Evolutionary conservation across 2,329 filamentous ascomycete genomes (phyloP).

Genomic region (Aspergillus unguis): DNA sequence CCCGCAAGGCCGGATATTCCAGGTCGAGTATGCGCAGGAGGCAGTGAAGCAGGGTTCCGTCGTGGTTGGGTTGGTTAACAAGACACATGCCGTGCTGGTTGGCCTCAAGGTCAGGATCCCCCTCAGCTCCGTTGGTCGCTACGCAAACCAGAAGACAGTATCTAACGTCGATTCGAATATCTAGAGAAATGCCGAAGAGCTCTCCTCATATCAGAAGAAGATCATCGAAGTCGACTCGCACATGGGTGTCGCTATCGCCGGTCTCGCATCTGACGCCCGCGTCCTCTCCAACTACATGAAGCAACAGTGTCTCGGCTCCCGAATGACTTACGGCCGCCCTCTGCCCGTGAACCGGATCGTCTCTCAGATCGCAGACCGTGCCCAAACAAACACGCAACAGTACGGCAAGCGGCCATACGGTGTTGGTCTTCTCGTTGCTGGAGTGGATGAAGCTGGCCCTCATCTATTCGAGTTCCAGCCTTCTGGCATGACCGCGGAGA

Average conservation of each 20-base stretch:
- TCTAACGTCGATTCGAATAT: slow-evolving; percentile 8
- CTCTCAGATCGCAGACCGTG: slow-evolving; percentile 88
- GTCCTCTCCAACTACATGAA: slow-evolving; percentile 99
- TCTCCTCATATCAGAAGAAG: slow-evolving; percentile 99
- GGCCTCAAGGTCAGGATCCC: slow-evolving; percentile 75
- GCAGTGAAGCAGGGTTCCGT: slow-evolving; percentile 99
- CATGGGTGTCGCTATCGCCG: slow-evolving; percentile 90
- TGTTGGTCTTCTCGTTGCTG: slow-evolving; percentile 86
- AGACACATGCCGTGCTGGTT: slow-evolving; percentile 93
- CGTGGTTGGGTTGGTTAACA: slow-evolving; percentile 94
- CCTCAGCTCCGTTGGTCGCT: not conserved
- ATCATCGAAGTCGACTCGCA: slow-evolving; percentile 95
- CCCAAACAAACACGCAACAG: slow-evolving; percentile 95
- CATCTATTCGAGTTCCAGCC: slow-evolving; percentile 99
- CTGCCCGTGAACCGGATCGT: slow-evolving; percentile 89
- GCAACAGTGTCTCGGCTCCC: slow-evolving; percentile 93
- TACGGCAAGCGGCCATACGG: slow-evolving; percentile 96
- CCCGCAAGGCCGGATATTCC: slow-evolving; percentile 98
- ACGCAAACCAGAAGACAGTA: not conserved
- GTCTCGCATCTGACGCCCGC: slow-evolving; percentile 93
- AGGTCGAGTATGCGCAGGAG: slow-evolving; percentile 98
- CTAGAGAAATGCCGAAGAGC: slow-evolving; percentile 96
- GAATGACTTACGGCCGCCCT: slow-evolving; percentile 90
- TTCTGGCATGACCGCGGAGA: slow-evolving; percentile 92
- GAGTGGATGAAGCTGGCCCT: slow-evolving; percentile 88